Base-by-base conservation (phyloP, 177 flowering plant species). In the Vitis hybrid region DNA sequence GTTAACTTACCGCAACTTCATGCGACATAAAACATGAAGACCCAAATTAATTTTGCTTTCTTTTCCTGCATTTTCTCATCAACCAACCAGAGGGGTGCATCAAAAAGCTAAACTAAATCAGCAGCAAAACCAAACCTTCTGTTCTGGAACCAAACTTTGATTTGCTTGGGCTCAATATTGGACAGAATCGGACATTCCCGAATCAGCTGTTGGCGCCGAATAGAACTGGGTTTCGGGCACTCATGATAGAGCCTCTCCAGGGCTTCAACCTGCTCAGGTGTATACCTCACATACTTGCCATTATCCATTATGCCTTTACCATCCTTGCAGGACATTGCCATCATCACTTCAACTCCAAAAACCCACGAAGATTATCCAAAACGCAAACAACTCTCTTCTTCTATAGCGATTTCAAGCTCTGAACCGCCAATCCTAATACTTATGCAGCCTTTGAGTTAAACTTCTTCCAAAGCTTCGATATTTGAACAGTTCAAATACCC, bases 251-350 rank as follows among this genome's bases (percentile, higher is more conserved):
- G 87, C 86, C 98, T 88, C 83, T 95, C 99, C 10, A 95, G 88
- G n/a, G 99, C 99, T 71, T 95, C 99, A 63, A 95, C 99, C 88
- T 95, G 99, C 86, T 93, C 99, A 52, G 99, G 98, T 66, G 99
- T 95, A 76, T 95, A 95, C 55, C 99, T 77, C 2, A 95, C 99
- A 76, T 95, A 95, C 74, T 95, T 95, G 14, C 99, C 99, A 75
- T 90, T 88, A 69, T 95, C 99, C 85, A 91, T 65, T 56, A 27
- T 61, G 32, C 72, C 89, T 10, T 88, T 91, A 75, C 86, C 86
- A 73, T 94, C 99, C 87, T 91, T 94, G 91, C 90, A 90, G 83
- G 91, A 80, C 78, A 86, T 83, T 68, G 88, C 83, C 87, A 94
- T 88, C 78, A 78, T 80, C 81, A 73, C 73, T 63, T 79, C 73